Evolutionary conservation across 345 rosid species (phyloP), one percentile per base, ranked within the genome.

Genomic region (Microcos paniculata): DNA sequence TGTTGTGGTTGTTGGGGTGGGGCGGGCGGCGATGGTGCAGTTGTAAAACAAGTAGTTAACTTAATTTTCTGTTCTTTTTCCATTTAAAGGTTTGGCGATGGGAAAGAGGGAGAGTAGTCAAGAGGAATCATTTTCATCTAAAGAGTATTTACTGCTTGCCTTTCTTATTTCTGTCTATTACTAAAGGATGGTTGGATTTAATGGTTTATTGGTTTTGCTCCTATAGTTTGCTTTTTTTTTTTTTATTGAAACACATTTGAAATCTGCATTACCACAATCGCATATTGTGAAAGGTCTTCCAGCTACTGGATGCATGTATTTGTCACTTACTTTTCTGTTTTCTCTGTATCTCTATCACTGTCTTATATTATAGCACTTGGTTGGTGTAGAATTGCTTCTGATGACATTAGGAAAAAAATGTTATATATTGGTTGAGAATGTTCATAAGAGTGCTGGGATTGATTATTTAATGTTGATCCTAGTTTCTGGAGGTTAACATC

Each of bases 111-210:
- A 74, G 33, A 53, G 68, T 31, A 53, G 58, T 24, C 73, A 12
- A 42, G 48, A 40, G 55, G 63, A 70, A 51, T 75, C 76, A 5
- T 31, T 74, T 57, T 69, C 84, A 13, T 80, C 89, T 46, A 84
- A 77, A 48, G 89, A 83, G 94, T 90, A 90, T 40, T 77, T 78
- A 63, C 85, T 71, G 10, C 63, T 69, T 56, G 30, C 74, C 76
- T 70, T 51, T 11, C 45, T 26, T 33, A 12, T 75, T 10, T 62
- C 56, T 66, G 40, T 70, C 30, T 2, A 15, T 75, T 28, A 24
- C 13, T 57, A 63, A 21, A n/a, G 23, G 40, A 61, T 33, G 73
- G 19, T n/a, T 26, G 33, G 24, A 3, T 35, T 7, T 35, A 35
- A 35, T 35, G 40, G 4, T 24, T 48, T 67, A 43, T 19, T 40